Conservation (phyloP, 2,329 filamentous ascomycete species). For the Arthrobotrys entomopaga region DNA sequence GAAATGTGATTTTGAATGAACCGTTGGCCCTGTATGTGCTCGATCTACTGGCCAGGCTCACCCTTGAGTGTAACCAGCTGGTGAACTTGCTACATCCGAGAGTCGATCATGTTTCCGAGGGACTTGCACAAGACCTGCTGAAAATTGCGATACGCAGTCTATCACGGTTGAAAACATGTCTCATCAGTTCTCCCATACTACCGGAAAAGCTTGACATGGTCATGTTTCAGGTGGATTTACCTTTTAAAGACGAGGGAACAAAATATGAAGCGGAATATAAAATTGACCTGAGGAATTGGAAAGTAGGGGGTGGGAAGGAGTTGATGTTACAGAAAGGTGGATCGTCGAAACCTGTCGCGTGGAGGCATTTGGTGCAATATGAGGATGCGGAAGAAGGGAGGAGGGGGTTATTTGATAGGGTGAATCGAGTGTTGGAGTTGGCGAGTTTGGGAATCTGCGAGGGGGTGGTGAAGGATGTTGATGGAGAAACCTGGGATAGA, state of each 20-base stretch:
- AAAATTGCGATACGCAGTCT: constrained; percentile 29
- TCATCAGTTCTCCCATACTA: background rate
- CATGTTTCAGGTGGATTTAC: constrained; percentile 30
- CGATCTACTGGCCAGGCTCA: constrained; percentile 17
- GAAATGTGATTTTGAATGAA: constrained; percentile 7
- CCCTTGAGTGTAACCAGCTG: constrained; percentile 25
- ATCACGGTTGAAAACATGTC: constrained; percentile 26
- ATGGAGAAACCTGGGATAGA: constrained; percentile 11
- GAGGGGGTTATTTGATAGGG: constrained; percentile 5
- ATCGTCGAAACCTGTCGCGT: constrained; percentile 20
- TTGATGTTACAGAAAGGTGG: constrained; percentile 17
- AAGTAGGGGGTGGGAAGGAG: constrained; percentile 5
- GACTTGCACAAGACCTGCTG: constrained; percentile 26
- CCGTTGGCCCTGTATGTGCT: constrained; percentile 29
- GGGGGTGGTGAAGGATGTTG: constrained; percentile 33
- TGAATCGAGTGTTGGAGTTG: constrained; percentile 12
- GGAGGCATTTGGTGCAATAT: constrained; percentile 30
- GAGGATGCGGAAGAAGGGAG: constrained; percentile 3
- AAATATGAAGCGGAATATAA: constrained; percentile 28
- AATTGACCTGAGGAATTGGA: constrained; percentile 37
- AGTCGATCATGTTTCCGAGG: constrained; percentile 26
- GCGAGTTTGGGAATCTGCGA: constrained; percentile 34
- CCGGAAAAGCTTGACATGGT: constrained; percentile 42
- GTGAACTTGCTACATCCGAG: constrained; percentile 33
- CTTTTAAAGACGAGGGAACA: constrained; percentile 23